Conservation (phyloP, 1,139 yeast genomes). For the Suhomyces chickasaworum region DNA sequence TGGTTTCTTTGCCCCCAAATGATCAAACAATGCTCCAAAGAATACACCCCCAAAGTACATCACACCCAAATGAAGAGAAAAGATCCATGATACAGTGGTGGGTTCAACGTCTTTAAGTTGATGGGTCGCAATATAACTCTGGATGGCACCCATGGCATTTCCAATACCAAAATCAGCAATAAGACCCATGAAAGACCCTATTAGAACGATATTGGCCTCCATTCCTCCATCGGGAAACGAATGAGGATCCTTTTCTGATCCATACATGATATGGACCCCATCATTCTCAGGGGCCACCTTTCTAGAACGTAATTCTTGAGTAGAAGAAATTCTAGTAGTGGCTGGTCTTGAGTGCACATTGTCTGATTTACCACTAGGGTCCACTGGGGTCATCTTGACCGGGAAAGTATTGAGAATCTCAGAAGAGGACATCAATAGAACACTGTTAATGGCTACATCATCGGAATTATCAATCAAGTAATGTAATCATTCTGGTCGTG, state of each 20-base stretch:
- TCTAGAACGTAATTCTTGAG: conserved; percentile 11
- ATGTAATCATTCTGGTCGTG: neutral
- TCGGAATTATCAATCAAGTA: neutral
- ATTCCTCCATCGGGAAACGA: conserved; percentile 66
- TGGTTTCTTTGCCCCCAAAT: conserved; percentile 52
- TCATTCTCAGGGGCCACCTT: neutral
- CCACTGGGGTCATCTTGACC: neutral
- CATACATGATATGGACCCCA: conserved; percentile 12
- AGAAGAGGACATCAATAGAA: neutral
- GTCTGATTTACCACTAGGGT: neutral
- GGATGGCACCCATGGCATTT: conserved; percentile 61
- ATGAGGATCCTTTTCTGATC: conserved; percentile 21
- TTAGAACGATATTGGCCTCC: conserved; percentile 57
- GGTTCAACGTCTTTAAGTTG: conserved; percentile 47
- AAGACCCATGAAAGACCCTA: conserved; percentile 63
- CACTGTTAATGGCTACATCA: neutral
- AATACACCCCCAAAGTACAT: conserved; percentile 60
- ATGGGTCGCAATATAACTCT: conserved; percentile 55
- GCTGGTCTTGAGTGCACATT: conserved; percentile 2
- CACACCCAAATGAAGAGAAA: conserved; percentile 57
- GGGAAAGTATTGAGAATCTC: neutral
- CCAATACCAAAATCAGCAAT: conserved; percentile 64
- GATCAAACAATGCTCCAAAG: conserved; percentile 64
- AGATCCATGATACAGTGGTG: conserved; percentile 62
- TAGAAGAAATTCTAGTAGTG: conserved; percentile 7